Evolutionary conservation across 805 yeast genomes (phyloP), one percentile per base, ranked within the genome.

Genomic region (Hyphopichia homilentoma): DNA sequence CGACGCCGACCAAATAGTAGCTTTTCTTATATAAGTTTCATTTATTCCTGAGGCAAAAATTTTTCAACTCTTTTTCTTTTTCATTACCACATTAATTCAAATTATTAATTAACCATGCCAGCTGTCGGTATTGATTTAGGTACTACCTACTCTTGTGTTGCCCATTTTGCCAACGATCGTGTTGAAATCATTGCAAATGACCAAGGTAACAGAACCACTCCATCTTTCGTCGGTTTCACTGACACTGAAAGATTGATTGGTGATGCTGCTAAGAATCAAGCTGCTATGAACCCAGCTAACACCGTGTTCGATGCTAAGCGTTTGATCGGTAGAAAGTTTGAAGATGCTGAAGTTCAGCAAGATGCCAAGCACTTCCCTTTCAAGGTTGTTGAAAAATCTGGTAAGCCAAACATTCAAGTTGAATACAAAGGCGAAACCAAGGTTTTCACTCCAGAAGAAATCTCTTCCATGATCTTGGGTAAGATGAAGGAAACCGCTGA

Each of bases 161-260:
- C 96, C 54, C 56, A 51, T 40, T 51, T 45, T 30, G 41, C 65
- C 31, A 83, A 84, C 52, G 94, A 85, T 58, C 74, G 95, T 52
- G 97, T 89, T 39, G 97, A 90, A 58, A 89, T 89, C 57, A 79
- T 89, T 54, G 96, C 97, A 52, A 89, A 89, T 59, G 96, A 89
- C 65, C 97, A 90, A 72, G 97, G 97, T 74, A 89, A 90, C 77
- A 84, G 97, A 75, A 90, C 95, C 42, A 89, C 97, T 13, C 97
- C 97, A 22, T 88, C 97, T 21, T 89, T 84, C 61, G 97, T 90
- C 42, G 96, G 95, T 32, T 89, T 89, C 78, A 87, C 95, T 19
- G 96, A 87, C 58, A 76, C 89, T 25, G 97, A 90, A 71, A 83
- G 96, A 70, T 75, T 88, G 54, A 88, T 88, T 51, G 96, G 96